Conservation (phyloP, 257 asterid genomes). For the Jacaranda copaia region DNA sequence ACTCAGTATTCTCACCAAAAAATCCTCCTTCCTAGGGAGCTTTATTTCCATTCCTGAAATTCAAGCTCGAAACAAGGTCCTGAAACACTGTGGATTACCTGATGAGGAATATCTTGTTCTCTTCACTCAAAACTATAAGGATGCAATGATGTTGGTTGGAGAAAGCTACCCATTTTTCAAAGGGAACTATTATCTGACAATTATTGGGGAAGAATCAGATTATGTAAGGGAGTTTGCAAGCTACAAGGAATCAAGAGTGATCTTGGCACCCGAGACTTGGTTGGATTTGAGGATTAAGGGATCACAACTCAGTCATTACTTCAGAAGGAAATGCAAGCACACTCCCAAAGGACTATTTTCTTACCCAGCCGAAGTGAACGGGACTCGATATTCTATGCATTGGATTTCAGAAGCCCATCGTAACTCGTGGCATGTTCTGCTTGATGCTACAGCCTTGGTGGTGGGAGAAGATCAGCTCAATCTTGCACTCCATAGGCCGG, state of each 20-base stretch:
- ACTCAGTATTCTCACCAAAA: slow-evolving; percentile 69
- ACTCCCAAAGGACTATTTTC: slow-evolving; percentile 77
- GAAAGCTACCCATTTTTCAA: slow-evolving; percentile 84
- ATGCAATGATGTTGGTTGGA: slow-evolving; percentile 79
- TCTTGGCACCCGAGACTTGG: slow-evolving; percentile 79
- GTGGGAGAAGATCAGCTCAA: slow-evolving; percentile 67
- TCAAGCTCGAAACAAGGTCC: slow-evolving; percentile 79
- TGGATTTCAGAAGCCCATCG: slow-evolving; percentile 91
- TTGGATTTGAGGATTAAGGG: slow-evolving; percentile 88
- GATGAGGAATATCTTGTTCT: slow-evolving; percentile 79
- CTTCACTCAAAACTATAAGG: slow-evolving; percentile 62
- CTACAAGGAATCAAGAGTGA: slow-evolving; percentile 75
- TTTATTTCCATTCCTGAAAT: slow-evolving; percentile 87
- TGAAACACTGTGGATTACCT: slow-evolving; percentile 75
- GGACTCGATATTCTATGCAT: slow-evolving; percentile 73
- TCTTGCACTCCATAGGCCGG: slow-evolving; percentile 77
- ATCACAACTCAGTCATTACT: slow-evolving; percentile 83
- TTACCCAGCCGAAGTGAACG: slow-evolving; percentile 65
- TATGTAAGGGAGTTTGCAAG: slow-evolving; percentile 63
- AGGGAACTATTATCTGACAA: slow-evolving; percentile 74
- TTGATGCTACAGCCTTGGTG: slow-evolving; percentile 68
- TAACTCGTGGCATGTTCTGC: slow-evolving; percentile 83
- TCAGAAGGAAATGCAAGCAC: slow-evolving; percentile 78
- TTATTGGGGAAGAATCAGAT: slow-evolving; percentile 61
- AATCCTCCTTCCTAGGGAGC: slow-evolving; percentile 67